These are phyloP conservation scores for Pezicula rhizophila DNA, from an alignment of 2,329 filamentous ascomycete species.

Conservation along the genomic window DNA sequence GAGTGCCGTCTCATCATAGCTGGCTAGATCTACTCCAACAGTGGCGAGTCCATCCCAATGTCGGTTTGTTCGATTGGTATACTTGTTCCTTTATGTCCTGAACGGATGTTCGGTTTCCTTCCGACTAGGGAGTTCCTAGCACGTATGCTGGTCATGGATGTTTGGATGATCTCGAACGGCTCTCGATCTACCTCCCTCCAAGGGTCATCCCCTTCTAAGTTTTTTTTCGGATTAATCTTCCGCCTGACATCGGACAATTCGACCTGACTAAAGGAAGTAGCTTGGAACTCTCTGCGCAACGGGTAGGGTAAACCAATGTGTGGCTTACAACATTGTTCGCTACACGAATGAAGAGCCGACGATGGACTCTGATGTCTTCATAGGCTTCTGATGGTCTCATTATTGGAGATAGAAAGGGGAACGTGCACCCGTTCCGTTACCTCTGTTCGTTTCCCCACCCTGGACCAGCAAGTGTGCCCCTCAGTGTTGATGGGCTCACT, in stretches of 20 bases:
- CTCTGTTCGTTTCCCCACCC: neutral
- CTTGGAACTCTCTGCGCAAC: constrained; percentile 3
- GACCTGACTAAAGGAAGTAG: neutral
- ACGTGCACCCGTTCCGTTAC: neutral
- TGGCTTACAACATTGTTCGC: neutral
- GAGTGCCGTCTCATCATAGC: no score
- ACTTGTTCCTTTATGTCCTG: no score
- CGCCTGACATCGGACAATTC: constrained; percentile 3
- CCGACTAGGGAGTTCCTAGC: neutral
- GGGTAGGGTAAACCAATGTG: constrained; percentile 8
- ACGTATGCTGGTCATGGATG: neutral
- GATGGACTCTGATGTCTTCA: constrained; percentile 13
- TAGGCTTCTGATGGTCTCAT: constrained; percentile 9
- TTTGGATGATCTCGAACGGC: constrained; percentile 4
- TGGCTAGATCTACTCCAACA: no score
- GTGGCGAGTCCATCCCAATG: neutral
- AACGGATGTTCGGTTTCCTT: neutral
- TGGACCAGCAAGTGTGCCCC: neutral
- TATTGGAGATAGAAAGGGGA: constrained; percentile 1
- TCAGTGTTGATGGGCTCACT: neutral
- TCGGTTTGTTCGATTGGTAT: neutral
- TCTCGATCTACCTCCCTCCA: constrained; percentile 4
- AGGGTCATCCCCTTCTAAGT: constrained; percentile 1
- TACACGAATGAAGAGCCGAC: constrained; percentile 16
- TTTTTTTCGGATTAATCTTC: neutral